phyloP scores from a whole-genome alignment of 2,329 filamentous ascomycete genomes.

The Berkeleyomyces basicola region DNA sequence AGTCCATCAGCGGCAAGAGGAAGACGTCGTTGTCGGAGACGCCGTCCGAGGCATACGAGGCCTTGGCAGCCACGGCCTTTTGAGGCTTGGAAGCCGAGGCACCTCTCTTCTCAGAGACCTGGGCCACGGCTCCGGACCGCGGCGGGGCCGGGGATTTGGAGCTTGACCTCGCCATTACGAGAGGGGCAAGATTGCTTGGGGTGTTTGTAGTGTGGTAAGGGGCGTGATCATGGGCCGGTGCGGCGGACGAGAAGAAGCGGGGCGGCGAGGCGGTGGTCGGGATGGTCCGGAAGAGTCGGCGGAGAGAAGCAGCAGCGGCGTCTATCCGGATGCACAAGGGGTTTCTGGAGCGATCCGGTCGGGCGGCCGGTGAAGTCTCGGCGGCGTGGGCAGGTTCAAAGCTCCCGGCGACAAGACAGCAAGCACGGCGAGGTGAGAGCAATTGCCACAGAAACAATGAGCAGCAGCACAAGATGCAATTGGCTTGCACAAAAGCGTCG shows the following conservation, averaged over 20 bases:
- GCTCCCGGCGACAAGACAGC: neutral
- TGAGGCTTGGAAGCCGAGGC: neutral
- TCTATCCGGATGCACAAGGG: no score
- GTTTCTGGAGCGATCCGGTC: no score
- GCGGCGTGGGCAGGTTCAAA: neutral
- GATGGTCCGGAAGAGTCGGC: neutral
- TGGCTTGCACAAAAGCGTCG: neutral
- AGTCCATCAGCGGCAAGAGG: slow-evolving; percentile 68
- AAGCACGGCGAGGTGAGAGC: neutral
- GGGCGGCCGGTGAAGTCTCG: neutral
- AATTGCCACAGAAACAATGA: neutral
- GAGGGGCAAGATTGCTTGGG: neutral
- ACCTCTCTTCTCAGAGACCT: neutral
- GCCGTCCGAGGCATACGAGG: slow-evolving; percentile 57
- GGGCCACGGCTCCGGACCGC: neutral
- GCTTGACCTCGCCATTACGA: slow-evolving; percentile 4
- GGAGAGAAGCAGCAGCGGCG: neutral
- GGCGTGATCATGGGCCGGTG: neutral
- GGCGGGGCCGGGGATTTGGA: slow-evolving; percentile 2
- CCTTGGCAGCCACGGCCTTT: slow-evolving; percentile 14
- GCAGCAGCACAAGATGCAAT: neutral
- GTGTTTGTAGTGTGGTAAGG: neutral
- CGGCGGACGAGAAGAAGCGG: neutral
- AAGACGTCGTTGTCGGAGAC: slow-evolving; percentile 87
- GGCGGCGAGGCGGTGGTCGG: neutral